Evolutionary conservation across 306 rosid species (phyloP).

Genomic region (peach (Prunus persica)): Prunus_persica_NCBIv2 NC_034015.1:18696501-18697000

Average conservation of each 20-base stretch:
- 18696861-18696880: neutral
- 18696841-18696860: neutral
- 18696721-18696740: conserved; percentile 41
- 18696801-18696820: neutral
- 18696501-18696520: conserved; percentile 33
- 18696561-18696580: neutral
- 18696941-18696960: neutral
- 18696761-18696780: neutral
- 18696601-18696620: conserved; percentile 12
- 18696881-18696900: neutral
- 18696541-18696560: neutral
- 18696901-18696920: neutral
- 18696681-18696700: conserved; percentile 35
- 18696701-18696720: conserved; percentile 39
- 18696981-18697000: neutral
- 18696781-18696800: neutral
- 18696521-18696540: conserved; percentile 12
- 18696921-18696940: neutral
- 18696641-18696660: conserved; percentile 12
- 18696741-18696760: conserved; percentile 43
- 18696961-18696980: neutral
- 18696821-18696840: neutral
- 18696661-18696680: conserved; percentile 39
- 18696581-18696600: neutral
- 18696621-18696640: conserved; percentile 15